These are phyloP conservation scores for Clarireedia homoeocarpa DNA, from an alignment of 2,329 filamentous ascomycete species.

Conservation along the genomic window DNA sequence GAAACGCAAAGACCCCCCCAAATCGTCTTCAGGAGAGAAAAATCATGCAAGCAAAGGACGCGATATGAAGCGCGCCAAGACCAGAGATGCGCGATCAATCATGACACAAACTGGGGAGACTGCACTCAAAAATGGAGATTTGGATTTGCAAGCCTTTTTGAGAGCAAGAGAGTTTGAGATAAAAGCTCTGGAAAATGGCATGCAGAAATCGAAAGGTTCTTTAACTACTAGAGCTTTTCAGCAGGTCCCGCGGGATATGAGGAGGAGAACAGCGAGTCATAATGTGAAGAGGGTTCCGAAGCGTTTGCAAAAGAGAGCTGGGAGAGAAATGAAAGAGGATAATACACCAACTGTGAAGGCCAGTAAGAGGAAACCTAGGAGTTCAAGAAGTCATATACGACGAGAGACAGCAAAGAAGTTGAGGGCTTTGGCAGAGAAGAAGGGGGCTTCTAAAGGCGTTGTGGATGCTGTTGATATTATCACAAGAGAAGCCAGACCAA, in stretches of 20 bases:
- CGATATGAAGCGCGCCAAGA: conserved; percentile 33
- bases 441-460: conserved; percentile 37
- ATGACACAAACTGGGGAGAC: conserved; percentile 36
- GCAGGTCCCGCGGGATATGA: conserved; percentile 74
- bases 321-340: conserved; percentile 72
- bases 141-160: conserved; percentile 80
- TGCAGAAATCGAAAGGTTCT: conserved; percentile 61
- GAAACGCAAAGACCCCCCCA: conserved; percentile 25
- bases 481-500: conserved; percentile 46
- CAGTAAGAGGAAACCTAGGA: conserved; percentile 52
- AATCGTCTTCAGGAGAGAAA: conserved; percentile 13
- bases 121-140: conserved; percentile 57
- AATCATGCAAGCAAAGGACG: conserved; percentile 16
- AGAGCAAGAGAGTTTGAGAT: conserved; percentile 86
- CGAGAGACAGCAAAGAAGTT: conserved; percentile 70
- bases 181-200: conserved; percentile 71
- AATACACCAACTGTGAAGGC: conserved; percentile 77
- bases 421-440: conserved; percentile 52
- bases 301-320: conserved; percentile 62
- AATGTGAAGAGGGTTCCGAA: conserved; percentile 87
- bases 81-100: conserved; percentile 38
- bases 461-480: conserved; percentile 25
- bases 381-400: conserved; percentile 52
- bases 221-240: conserved; percentile 74
- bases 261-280: conserved; percentile 85